Percentiles rank a stretch among this genome's conserved stretches.
phyloP scores from a whole-genome alignment of 2,329 filamentous ascomycete genomes.

The Fusarium pilosicola region DNA sequence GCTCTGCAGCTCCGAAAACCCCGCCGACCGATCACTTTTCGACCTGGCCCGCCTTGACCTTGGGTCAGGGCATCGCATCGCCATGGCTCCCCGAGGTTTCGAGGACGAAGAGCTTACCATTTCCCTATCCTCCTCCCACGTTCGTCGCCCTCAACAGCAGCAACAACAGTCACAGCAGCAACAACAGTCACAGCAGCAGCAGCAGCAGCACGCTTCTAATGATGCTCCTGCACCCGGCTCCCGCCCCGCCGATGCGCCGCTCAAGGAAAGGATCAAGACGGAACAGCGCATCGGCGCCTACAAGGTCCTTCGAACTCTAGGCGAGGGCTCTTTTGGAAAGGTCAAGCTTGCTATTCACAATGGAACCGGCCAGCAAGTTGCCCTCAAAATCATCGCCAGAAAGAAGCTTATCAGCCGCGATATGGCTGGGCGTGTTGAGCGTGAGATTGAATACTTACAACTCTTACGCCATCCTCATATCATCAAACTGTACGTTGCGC shows the following conservation, averaged over 20 bases:
- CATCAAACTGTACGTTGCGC: constrained; percentile 84
- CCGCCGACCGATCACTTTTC: constrained; percentile 23
- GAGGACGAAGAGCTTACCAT: constrained; percentile 88
- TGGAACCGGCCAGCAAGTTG: constrained; percentile 92
- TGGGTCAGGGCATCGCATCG: constrained; percentile 30
- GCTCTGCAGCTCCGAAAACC: constrained; percentile 16
- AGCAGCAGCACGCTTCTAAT: constrained; percentile 40
- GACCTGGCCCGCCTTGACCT: constrained; percentile 26
- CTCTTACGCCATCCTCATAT: constrained; percentile 96
- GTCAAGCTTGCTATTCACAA: constrained; percentile 96
- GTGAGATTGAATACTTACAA: constrained; percentile 98
- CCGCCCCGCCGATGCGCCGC: constrained; percentile 48
- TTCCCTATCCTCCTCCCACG: constrained; percentile 73
- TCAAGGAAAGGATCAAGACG: constrained; percentile 64
- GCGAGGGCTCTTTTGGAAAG: constrained; percentile 98
- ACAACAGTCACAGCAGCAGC: constrained; percentile 3
- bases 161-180: constrained; percentile 33
- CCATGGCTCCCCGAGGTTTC: constrained; percentile 67
- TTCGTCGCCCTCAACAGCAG: constrained; percentile 61
- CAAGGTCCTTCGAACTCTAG: constrained; percentile 87
- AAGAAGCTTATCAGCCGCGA: constrained; percentile 97
- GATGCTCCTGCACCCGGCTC: constrained; percentile 41
- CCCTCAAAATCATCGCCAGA: constrained; percentile 95
- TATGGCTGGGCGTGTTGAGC: constrained; percentile 97
- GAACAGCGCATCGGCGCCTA: constrained; percentile 93